Conservation (phyloP, 176 grass and related monocot species). For the Typha latifolia region DNA sequence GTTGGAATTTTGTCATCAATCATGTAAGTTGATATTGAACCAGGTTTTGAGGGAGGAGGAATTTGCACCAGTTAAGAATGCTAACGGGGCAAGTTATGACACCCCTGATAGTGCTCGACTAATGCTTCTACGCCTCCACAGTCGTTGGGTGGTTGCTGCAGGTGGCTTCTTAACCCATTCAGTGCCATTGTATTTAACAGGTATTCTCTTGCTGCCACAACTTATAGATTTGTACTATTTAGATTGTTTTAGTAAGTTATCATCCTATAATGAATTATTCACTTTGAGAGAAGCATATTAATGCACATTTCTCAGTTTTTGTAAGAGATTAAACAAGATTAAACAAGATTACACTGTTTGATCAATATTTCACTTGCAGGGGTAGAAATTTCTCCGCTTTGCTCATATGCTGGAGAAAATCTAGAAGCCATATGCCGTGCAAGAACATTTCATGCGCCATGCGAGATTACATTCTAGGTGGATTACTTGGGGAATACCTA, state of each 20-base stretch:
- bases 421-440: constrained; percentile 67
- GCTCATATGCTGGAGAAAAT: constrained; percentile 72
- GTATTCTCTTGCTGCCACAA: constrained; percentile 27
- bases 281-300: too few species aligned
- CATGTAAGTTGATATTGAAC: not conserved
- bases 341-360: not conserved
- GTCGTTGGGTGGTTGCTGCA: constrained; percentile 81
- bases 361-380: constrained; percentile 22
- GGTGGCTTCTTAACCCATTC: constrained; percentile 93
- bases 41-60: constrained; percentile 90
- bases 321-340: not conserved
- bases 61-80: constrained; percentile 96
- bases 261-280: too few species aligned
- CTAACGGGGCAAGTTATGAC: constrained; percentile 69
- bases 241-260: too few species aligned
- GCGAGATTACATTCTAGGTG: constrained; percentile 66
- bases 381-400: constrained; percentile 79
- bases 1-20: not conserved
- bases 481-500: not conserved
- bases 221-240: too few species aligned
- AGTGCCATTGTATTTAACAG: constrained; percentile 68
- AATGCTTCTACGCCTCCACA: constrained; percentile 92
- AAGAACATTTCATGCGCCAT: constrained; percentile 80
- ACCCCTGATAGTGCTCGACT: constrained; percentile 66
- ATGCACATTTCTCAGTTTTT: not conserved